Conservation (phyloP, 257 asterid species). For the Pogostemon cablin region DNA sequence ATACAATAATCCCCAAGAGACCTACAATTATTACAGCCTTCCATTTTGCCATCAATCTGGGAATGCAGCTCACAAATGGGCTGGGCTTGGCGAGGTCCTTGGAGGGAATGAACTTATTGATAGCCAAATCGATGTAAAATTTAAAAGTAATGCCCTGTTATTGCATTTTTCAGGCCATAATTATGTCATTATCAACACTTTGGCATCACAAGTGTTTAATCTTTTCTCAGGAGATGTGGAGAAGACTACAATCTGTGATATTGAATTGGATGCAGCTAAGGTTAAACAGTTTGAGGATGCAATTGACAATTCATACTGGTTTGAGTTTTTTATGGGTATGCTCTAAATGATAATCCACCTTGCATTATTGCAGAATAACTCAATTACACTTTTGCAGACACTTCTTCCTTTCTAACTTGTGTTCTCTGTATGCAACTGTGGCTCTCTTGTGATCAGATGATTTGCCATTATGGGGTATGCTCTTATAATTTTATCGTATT, state of each 20-base stretch:
- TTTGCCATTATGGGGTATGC: slow-evolving; percentile 84
- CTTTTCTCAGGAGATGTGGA: slow-evolving; percentile 55
- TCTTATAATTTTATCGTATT: background rate
- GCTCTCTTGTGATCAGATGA: slow-evolving; percentile 55
- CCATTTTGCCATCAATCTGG: slow-evolving; percentile 65
- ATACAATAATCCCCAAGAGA: slow-evolving; percentile 81
- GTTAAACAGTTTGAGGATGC: slow-evolving; percentile 74
- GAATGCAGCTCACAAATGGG: slow-evolving; percentile 61
- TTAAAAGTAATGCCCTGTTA: slow-evolving; percentile 50
- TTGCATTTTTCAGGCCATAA: slow-evolving; percentile 16
- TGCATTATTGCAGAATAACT: background rate
- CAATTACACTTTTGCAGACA: background rate
- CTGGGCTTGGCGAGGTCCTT: slow-evolving; percentile 75
- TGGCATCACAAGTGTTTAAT: slow-evolving; percentile 12
- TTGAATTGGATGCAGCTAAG: slow-evolving; percentile 60
- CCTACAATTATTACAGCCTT: slow-evolving; percentile 75
- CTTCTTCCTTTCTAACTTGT: slow-evolving; percentile 36
- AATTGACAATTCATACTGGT: slow-evolving; percentile 63
- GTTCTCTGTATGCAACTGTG: slow-evolving; percentile 34
- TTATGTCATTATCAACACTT: slow-evolving; percentile 11
- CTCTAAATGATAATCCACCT: slow-evolving; percentile 14
- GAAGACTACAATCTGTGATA: slow-evolving; percentile 54
- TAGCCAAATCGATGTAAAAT: slow-evolving; percentile 73
- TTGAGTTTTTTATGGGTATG: slow-evolving; percentile 78
- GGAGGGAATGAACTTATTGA: slow-evolving; percentile 78